These are phyloP conservation scores for Fusarium aywerte DNA, from an alignment of 2,329 filamentous ascomycete genomes.

Conservation along the genomic window DNA sequence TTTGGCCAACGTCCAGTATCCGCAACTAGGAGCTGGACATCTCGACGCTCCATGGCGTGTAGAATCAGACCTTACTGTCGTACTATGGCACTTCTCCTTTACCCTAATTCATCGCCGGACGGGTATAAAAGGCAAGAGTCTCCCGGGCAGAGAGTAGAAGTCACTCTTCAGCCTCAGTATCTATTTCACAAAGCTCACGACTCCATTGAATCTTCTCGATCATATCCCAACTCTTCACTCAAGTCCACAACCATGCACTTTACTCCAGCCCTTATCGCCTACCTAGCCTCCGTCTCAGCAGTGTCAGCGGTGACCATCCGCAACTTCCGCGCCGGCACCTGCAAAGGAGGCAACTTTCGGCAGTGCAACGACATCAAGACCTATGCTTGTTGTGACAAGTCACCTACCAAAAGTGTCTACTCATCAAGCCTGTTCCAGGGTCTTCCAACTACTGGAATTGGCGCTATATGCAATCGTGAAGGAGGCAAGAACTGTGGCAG, in stretches of 20 bases:
- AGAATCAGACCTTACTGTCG: no score
- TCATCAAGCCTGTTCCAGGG: neutral
- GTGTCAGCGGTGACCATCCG: neutral
- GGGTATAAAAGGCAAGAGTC: no score
- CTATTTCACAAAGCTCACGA: neutral
- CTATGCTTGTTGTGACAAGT: neutral
- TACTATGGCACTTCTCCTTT: no score
- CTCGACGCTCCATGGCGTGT: no score
- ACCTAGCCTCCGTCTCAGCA: neutral
- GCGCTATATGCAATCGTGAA: neutral
- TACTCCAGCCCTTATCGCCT: neutral
- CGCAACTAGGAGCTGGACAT: no score
- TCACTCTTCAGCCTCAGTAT: neutral
- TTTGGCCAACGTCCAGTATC: no score
- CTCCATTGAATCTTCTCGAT: neutral
- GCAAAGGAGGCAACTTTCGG: neutral
- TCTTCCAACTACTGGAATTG: neutral
- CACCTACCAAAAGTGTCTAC: neutral
- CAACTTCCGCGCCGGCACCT: neutral
- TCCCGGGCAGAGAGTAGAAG: neutral
- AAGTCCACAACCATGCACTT: neutral
- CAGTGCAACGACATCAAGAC: neutral
- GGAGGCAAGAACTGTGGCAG: neutral
- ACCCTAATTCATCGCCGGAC: no score
- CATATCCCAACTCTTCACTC: neutral